phyloP scores from a whole-genome alignment of 352 stramenopile species.

The Phytophthora colocasiae region DNA sequence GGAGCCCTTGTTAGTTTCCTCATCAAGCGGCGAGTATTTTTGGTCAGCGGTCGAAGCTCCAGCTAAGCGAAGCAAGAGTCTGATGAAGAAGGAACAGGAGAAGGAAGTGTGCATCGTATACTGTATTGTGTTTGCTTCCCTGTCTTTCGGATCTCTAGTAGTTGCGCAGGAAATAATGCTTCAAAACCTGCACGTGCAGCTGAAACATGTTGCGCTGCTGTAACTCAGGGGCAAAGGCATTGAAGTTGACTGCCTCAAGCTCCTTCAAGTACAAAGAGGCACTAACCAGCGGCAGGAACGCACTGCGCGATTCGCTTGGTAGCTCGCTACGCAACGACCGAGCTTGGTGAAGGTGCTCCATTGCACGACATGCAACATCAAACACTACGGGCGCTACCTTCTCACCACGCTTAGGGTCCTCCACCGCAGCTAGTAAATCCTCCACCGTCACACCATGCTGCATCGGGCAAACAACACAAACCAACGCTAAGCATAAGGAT shows the following conservation, averaged over 20 bases:
- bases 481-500: constrained; percentile 34
- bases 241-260: constrained; percentile 82
- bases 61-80: constrained; percentile 31
- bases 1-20: constrained; percentile 16
- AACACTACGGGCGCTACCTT: constrained; percentile 88
- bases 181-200: constrained; percentile 77
- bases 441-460: constrained; percentile 62
- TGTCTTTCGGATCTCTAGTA: constrained; percentile 52
- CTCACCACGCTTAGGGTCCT: constrained; percentile 65
- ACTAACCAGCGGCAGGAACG: constrained; percentile 78
- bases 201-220: constrained; percentile 61
- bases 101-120: constrained; percentile 29
- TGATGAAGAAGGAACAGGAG: constrained; percentile 31
- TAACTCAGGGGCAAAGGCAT: constrained; percentile 71
- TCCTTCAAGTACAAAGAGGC: constrained; percentile 68
- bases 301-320: constrained; percentile 55
- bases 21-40: constrained; percentile 19
- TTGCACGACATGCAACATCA: constrained; percentile 85
- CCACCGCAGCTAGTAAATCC: constrained; percentile 62
- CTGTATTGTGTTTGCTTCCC: constrained; percentile 24
- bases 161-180: constrained; percentile 81
- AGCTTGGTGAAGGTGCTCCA: constrained; percentile 84
- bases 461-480: constrained; percentile 21
- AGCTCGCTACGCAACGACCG: constrained; percentile 65
- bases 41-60: constrained; percentile 27